A percentile compares a stretch with the other conserved stretches of the same genome.
Evolutionary conservation across 2,329 filamentous ascomycete genomes (phyloP).

Genomic region (Fusarium liriodendri): DNA sequence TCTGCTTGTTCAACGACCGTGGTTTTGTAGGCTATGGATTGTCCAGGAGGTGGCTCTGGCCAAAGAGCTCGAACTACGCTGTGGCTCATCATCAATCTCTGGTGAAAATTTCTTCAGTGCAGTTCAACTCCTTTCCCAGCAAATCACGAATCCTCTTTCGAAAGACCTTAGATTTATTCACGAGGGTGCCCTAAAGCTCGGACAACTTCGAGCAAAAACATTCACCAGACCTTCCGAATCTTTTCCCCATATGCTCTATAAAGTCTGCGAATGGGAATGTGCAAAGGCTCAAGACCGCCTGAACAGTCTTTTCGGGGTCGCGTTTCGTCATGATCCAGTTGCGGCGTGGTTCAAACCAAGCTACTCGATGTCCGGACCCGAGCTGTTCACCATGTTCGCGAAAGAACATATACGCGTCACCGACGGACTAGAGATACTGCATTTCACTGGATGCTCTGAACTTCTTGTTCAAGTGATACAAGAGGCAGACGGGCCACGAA

Average conservation of each 20-base stretch:
- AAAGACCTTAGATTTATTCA: no score
- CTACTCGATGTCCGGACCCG: background rate
- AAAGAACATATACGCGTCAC: background rate
- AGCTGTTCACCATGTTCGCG: background rate
- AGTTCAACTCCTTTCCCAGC: no score
- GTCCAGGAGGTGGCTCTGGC: background rate
- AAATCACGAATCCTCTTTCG: no score
- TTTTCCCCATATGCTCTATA: background rate
- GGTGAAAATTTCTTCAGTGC: background rate
- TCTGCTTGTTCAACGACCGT: background rate
- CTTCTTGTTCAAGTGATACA: no score
- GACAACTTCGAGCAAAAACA: background rate
- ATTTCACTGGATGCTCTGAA: no score
- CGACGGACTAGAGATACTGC: background rate
- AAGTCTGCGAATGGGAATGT: fast-evolving
- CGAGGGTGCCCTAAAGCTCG: background rate
- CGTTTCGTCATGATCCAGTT: background rate
- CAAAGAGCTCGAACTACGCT: background rate
- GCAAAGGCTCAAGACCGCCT: background rate
- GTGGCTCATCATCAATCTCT: background rate
- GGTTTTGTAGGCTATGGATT: background rate
- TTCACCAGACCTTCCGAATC: background rate
- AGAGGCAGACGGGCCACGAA: no score
- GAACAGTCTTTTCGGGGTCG: background rate
- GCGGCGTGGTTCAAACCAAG: background rate